A percentile compares a stretch with the other conserved stretches of the same genome.
phyloP scores from a whole-genome alignment of 129 eudicot species.

The Smallanthus sonchifolius region DNA sequence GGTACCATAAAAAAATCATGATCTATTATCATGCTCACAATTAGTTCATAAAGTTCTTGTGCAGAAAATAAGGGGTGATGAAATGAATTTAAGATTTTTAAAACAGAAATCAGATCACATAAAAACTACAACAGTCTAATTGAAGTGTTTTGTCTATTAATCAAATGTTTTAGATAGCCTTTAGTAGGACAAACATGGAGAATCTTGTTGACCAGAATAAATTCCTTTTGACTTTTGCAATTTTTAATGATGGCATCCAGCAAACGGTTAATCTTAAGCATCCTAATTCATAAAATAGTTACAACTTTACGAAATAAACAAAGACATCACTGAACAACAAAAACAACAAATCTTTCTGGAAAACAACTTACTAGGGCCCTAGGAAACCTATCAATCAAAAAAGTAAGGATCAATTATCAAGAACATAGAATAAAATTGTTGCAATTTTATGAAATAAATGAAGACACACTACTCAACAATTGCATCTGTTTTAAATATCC shows the following conservation, averaged over 20 bases:
- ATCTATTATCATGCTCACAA: not conserved
- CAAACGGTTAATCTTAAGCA: not conserved
- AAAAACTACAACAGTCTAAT: not conserved
- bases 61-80: not conserved
- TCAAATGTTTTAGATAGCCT: not conserved
- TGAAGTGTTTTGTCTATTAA: not conserved
- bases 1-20: not conserved
- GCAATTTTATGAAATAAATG: not conserved
- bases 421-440: not conserved
- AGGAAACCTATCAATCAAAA: not conserved
- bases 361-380: not conserved
- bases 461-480: not conserved
- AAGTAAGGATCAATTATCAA: not conserved
- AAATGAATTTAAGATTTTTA: not conserved
- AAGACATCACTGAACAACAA: not conserved
- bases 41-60: not conserved
- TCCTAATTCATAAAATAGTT: not conserved
- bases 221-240: not conserved
- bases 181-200: not conserved
- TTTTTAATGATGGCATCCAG: not conserved
- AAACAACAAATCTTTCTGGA: not conserved
- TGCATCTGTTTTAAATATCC: not conserved
- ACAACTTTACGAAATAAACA: not conserved
- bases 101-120: not conserved
- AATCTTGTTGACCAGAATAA: slow-evolving; percentile 5